Evolutionary conservation across 1,284 basidiomycete genomes (phyloP).

Genomic region (Thelephora terrestris): DNA sequence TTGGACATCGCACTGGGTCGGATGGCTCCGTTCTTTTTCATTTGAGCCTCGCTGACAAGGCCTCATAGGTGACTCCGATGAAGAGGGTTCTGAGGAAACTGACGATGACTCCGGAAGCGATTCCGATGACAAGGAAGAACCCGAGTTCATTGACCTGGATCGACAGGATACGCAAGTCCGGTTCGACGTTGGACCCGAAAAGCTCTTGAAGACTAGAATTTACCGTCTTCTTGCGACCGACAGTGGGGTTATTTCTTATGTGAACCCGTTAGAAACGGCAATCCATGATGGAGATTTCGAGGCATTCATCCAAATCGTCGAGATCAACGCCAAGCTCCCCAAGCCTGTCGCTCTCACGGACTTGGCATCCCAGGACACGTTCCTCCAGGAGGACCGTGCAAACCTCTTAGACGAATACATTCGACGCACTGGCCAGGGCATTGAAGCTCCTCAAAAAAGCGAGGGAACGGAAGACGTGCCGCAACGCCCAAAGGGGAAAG

Average conservation of each 20-base stretch:
- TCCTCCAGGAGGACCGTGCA: constrained; percentile 29
- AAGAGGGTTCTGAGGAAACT: constrained; percentile 9
- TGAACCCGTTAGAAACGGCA: constrained; percentile 22
- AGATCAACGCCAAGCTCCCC: constrained; percentile 29
- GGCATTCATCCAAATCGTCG: constrained; percentile 35
- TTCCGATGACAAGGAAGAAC: constrained; percentile 21
- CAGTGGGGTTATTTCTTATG: not conserved
- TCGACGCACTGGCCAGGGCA: constrained; percentile 36
- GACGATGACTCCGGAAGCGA: constrained; percentile 23
- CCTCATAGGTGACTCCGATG: constrained; percentile 21
- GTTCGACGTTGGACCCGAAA: constrained; percentile 26
- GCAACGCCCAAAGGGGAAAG: constrained; percentile 27
- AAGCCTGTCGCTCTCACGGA: constrained; percentile 7
- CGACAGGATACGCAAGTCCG: constrained; percentile 33
- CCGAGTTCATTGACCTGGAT: constrained; percentile 42
- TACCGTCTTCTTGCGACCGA: not conserved
- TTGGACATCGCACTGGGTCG: constrained; percentile 27
- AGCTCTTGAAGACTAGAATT: constrained; percentile 20
- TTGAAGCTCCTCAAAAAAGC: constrained; percentile 22
- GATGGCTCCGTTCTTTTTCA: not conserved
- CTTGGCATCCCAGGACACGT: constrained; percentile 13
- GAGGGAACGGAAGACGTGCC: constrained; percentile 15
- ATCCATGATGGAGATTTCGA: constrained; percentile 38
- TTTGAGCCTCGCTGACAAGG: not conserved
- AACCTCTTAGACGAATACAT: constrained; percentile 46